phyloP scores from a whole-genome alignment of 805 yeast genomes.

The Nematodospora valgi region DNA sequence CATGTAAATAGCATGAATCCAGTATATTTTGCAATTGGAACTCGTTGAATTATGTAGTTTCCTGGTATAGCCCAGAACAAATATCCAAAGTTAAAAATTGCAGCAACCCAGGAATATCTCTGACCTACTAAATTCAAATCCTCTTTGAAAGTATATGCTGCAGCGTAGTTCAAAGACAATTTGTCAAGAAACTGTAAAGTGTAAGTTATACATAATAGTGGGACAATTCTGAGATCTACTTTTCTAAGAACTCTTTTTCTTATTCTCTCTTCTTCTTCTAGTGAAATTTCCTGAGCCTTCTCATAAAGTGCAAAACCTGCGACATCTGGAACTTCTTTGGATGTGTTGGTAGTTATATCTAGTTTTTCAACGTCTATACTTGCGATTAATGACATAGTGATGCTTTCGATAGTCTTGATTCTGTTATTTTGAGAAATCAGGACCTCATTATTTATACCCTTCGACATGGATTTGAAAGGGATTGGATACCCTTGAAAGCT shows the following conservation, averaged over 20 bases:
- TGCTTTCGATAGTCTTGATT: no score
- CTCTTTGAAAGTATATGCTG: slow-evolving; percentile 18
- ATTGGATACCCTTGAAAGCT: no score
- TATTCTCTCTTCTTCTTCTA: slow-evolving; percentile 22
- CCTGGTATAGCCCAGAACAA: slow-evolving; percentile 20
- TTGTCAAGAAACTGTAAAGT: slow-evolving; percentile 24
- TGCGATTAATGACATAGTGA: no score
- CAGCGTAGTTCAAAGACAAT: slow-evolving; percentile 21
- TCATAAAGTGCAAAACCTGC: slow-evolving; percentile 25
- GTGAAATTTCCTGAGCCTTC: slow-evolving; percentile 23
- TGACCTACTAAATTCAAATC: slow-evolving; percentile 21
- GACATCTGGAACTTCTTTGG: slow-evolving; percentile 12
- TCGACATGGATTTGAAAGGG: no score
- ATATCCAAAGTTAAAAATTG: slow-evolving; percentile 25
- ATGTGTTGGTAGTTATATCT: no score
- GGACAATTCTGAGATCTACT: slow-evolving; percentile 30
- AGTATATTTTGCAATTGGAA: slow-evolving; percentile 18
- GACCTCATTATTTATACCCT: no score
- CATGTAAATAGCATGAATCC: slow-evolving; percentile 16
- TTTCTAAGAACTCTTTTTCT: slow-evolving; percentile 25
- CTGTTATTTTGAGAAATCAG: no score
- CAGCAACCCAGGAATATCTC: slow-evolving; percentile 25
- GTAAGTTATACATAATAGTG: slow-evolving; percentile 24
- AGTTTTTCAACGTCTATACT: no score
- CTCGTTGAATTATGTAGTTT: slow-evolving; percentile 17